Base-by-base conservation (phyloP, 1,139 yeast genomes). In the Nakaseomyces kungkrabaensis region DNA sequence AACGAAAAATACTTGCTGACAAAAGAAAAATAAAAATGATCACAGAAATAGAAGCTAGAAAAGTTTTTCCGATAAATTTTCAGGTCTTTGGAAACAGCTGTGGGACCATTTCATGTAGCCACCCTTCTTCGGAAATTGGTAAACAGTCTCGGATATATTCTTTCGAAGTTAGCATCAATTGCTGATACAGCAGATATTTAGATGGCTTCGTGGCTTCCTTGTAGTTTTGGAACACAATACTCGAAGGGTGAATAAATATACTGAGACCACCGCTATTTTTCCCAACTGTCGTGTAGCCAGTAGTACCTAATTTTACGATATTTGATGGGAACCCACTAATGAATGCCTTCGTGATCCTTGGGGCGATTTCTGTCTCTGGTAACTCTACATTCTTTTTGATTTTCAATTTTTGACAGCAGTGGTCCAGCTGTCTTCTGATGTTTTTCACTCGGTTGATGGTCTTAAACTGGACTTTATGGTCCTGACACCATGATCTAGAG, bases 141-240 rank as follows among this genome's bases (percentile, higher is more conserved):
- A 88, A 75, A 62, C 95, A 86, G 57, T 85, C 88, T 50, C 97
- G 71, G 87, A 92, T 86, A 64, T 79, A 92, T 69, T 90, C 97
- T 64, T 83, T 86, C 45, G 87, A 78, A 0, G 98, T 92, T 37
- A 86, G 70, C 42, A 92, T 92, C 59, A 92, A 71, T 60, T 90
- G 97, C 60, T 89, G 86, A 64, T 88, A 92, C 26, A 92, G 67
- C 1, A 92, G 65, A 61, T 80, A 72, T 57, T 78, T 81, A 5
- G 92, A 80, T 0, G 89, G 87, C 3, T 87, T 96, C 54, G 78
- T 79, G 13, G 74, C 71, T 6, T 76, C 56, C 26, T 59, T 58
- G 8, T 55, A 48, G 32, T 56, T 55, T 43, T 58, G 56, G 44
- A 54, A 57, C 2, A 64, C 54, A 4, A 61, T 56, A 37, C 65